Base-by-base conservation (phyloP, 148 eudicot genomes). In the Simmondsia chinensis region DNA sequence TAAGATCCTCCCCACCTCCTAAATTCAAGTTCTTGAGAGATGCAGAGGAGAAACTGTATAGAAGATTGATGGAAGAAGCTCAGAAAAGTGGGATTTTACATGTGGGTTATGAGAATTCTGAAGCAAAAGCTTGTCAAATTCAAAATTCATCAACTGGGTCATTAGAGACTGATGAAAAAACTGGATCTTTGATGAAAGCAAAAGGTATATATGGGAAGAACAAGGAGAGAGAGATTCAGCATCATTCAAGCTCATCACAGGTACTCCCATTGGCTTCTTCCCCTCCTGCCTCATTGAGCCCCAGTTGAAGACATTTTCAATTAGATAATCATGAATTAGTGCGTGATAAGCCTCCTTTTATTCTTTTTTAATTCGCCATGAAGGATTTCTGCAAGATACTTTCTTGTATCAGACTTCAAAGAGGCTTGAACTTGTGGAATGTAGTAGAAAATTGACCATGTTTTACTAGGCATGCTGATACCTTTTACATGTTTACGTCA, bases 21-120 rank as follows among this genome's bases (percentile, higher is more conserved):
- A 77, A 71, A 46, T 88, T 88, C 46, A 83, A 84, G 73, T 88
- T 88, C 57, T 66, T 88, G 63, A 84, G 86, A 54, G 97, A 88
- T 60, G 97, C 94, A 9, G 97, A 88, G 56, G 94, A 88, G 72
- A 88, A 88, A 37, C 42, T 88, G 43, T 68, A 75, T 31, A 77
- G 65, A 36, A 83, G 50, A 59, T 46, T 80, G 50, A 31, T 64
- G 54, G 87, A 88, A 25, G 91, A 84, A 45, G 73, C 77, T 36
- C 91, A 77, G 52, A 88, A 45, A 39, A 70, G 52, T 26, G 63
- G 52, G 56, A 13, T 48, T 50, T 21, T 69, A 17, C 50, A 50
- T 43, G 70, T 61, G 40, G 59, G 28, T 53, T 25, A 20, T 16
- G 50, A 12, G 5, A 54, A 59, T 39, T 26, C 53, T 28, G 20